Evolutionary conservation across 169 alveolate species (phyloP).

Genomic region (Cryptosporidium bovis): DNA sequence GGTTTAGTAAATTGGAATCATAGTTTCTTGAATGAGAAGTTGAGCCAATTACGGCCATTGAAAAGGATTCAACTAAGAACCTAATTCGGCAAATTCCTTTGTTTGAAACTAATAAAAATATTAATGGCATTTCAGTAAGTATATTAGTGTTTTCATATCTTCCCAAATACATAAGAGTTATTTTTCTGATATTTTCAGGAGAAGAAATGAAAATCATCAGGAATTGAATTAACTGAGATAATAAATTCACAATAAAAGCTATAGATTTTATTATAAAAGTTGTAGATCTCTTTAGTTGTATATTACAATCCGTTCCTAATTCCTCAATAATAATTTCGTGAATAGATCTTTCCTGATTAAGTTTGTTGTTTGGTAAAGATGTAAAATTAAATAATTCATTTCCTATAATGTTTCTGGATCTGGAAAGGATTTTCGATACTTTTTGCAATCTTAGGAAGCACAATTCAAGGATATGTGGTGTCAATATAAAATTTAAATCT

Average conservation of each 20-base stretch:
- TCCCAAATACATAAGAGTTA: conserved; percentile 12
- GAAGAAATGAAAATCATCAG: conserved; percentile 1
- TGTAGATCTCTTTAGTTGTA: conserved; percentile 15
- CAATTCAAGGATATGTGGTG: neutral
- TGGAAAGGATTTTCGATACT: conserved; percentile 18
- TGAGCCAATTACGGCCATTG: neutral
- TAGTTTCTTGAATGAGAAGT: neutral
- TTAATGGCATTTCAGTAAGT: conserved; percentile 27
- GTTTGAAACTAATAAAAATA: conserved; percentile 41
- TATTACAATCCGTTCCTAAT: neutral
- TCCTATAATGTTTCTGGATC: conserved; percentile 67
- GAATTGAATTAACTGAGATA: conserved; percentile 33
- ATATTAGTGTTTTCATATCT: neutral
- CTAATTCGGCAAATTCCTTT: conserved; percentile 10
- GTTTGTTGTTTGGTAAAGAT: neutral
- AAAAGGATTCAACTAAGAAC: conserved; percentile 50
- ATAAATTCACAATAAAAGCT: conserved; percentile 26
- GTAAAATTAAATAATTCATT: conserved; percentile 23
- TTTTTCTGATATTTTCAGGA: neutral
- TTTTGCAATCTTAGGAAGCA: conserved; percentile 26
- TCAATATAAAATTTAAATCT: neutral
- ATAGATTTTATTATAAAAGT: conserved; percentile 42
- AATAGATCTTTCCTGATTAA: neutral
- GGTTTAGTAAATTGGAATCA: neutral
- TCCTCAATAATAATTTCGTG: conserved; percentile 26